Conservation (phyloP, 768 basidiomycete genomes). For the Rhodotorula diobovata region DNA sequence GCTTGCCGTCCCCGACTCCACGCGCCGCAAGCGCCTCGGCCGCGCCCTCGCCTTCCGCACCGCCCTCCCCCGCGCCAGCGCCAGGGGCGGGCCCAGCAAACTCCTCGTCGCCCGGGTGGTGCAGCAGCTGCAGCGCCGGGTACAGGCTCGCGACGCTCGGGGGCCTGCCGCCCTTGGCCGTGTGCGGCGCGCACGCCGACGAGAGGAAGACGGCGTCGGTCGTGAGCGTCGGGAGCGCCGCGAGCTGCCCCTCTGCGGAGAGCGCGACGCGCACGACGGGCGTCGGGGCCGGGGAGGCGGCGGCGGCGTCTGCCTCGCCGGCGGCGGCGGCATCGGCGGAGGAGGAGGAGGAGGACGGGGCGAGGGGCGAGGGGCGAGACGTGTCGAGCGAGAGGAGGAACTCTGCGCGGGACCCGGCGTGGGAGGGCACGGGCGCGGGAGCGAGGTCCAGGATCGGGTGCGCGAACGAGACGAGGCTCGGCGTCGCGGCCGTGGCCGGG, state of each 20-base stretch:
- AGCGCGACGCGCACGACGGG: neutral
- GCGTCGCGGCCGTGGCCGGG: neutral
- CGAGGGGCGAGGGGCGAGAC: too few species aligned
- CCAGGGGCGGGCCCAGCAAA: neutral
- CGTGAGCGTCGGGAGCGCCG: slow-evolving; percentile 4
- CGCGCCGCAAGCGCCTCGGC: neutral
- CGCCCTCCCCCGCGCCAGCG: too few species aligned
- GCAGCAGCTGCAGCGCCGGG: slow-evolving; percentile 31
- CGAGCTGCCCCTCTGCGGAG: neutral
- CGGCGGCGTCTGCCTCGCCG: too few species aligned
- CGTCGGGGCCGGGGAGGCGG: too few species aligned
- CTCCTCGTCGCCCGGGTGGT: slow-evolving; percentile 34
- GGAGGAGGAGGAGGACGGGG: too few species aligned
- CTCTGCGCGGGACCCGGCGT: slow-evolving; percentile 8
- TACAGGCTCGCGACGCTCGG: slow-evolving; percentile 13
- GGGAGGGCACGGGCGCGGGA: slow-evolving; percentile 1
- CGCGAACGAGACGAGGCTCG: slow-evolving; percentile 19
- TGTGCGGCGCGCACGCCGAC: neutral
- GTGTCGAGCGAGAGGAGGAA: slow-evolving; percentile 30
- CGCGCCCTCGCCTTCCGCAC: neutral
- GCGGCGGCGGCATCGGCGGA: too few species aligned
- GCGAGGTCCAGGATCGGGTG: slow-evolving; percentile 30
- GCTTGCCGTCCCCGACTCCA: slow-evolving; percentile 13
- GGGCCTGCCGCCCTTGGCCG: neutral
- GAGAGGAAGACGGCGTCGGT: slow-evolving; percentile 6